phyloP scores from a whole-genome alignment of 768 basidiomycete species.

The Amanita rubescens region DNA sequence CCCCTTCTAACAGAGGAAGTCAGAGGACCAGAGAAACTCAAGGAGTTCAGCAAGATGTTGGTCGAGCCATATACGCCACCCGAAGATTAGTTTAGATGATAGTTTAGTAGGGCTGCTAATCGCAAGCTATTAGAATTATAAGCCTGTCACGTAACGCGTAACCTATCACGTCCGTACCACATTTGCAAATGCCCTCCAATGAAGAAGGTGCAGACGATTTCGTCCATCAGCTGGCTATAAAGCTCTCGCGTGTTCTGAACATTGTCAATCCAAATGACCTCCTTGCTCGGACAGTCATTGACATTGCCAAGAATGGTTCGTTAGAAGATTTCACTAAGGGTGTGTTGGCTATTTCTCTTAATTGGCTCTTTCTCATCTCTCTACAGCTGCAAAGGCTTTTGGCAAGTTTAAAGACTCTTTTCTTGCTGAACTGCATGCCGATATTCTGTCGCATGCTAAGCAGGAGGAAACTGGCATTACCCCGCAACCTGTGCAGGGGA shows the following conservation, averaged over 20 bases:
- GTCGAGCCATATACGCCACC: constrained; percentile 70
- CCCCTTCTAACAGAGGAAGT: constrained; percentile 97
- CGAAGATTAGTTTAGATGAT: not conserved
- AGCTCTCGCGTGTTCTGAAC: constrained; percentile 77
- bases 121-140: too few relatives aligned
- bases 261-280: constrained; percentile 77
- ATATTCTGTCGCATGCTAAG: constrained; percentile 66
- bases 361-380: constrained; percentile 1
- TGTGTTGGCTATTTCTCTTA: constrained; percentile 21
- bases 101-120: too few relatives aligned
- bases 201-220: not conserved
- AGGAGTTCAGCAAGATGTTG: constrained; percentile 89
- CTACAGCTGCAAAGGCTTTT: constrained; percentile 66
- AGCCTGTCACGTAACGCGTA: too few relatives aligned
- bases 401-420: constrained; percentile 82
- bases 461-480: constrained; percentile 50
- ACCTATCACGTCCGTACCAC: too few relatives aligned
- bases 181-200: not conserved
- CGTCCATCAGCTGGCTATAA: constrained; percentile 59
- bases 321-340: constrained; percentile 63
- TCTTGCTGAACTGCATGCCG: constrained; percentile 69
- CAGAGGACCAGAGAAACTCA: constrained; percentile 87
- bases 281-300: constrained; percentile 70
- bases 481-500: constrained; percentile 62
- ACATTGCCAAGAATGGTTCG: constrained; percentile 68